Evolutionary conservation across 768 basidiomycete species (phyloP).

Genomic region (Cantharellus cinnabarinus): DNA sequence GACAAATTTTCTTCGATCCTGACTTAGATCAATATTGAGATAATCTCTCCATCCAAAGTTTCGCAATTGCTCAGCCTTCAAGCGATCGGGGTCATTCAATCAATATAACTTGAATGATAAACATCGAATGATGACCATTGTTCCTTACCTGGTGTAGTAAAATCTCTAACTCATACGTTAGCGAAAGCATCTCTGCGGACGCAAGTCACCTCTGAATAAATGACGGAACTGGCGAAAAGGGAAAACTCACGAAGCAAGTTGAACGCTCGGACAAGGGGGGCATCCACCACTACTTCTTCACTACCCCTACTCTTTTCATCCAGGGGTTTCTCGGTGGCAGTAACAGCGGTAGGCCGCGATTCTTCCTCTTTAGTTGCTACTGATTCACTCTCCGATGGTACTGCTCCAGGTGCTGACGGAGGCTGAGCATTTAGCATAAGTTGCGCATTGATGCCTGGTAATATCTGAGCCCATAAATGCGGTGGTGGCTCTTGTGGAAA

Average conservation of each 20-base stretch:
- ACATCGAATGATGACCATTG: no score
- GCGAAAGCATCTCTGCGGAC: slow-evolving; percentile 64
- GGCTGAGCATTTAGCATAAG: neutral
- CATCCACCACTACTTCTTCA: slow-evolving; percentile 25
- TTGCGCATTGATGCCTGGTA: neutral
- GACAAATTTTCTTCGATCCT: slow-evolving; percentile 43
- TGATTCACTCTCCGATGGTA: neutral
- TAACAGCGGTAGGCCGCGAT: neutral
- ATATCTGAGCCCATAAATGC: neutral
- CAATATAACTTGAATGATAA: no score
- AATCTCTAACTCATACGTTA: slow-evolving; percentile 84
- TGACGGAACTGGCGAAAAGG: neutral
- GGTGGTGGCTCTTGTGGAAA: neutral
- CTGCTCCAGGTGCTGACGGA: neutral
- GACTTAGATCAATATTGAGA: slow-evolving; percentile 46
- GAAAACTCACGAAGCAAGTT: slow-evolving; percentile 65
- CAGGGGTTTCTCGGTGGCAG: neutral
- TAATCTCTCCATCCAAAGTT: slow-evolving; percentile 75
- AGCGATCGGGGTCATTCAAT: slow-evolving; percentile 1
- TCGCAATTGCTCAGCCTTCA: slow-evolving; percentile 49
- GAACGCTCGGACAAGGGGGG: slow-evolving; percentile 66
- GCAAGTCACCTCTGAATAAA: neutral
- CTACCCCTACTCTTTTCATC: neutral
- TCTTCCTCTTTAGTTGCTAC: no score
- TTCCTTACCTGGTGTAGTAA: slow-evolving; percentile 45